Conservation (phyloP, 495 filamentous ascomycete species). For the Xeromyces bisporus region DNA sequence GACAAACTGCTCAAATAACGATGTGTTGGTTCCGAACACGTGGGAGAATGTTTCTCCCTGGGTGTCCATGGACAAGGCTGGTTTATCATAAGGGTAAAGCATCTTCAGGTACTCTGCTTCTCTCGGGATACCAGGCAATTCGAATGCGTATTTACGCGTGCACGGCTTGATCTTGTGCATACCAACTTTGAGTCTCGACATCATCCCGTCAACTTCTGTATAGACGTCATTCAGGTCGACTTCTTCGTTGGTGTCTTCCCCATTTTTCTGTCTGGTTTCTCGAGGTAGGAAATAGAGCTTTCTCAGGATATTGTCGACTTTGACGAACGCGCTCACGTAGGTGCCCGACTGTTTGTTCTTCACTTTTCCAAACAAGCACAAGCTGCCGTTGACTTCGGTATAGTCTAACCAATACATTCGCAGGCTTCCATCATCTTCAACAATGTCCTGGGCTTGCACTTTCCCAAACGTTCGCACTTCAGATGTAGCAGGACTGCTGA, state of each 20-base stretch:
- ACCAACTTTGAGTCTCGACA: slow-evolving; percentile 64
- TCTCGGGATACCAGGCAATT: slow-evolving; percentile 70
- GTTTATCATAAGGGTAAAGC: slow-evolving; percentile 76
- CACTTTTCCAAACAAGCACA: slow-evolving; percentile 94
- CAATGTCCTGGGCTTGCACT: slow-evolving; percentile 56
- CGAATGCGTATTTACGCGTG: slow-evolving; percentile 88
- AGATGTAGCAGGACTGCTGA: slow-evolving; percentile 50
- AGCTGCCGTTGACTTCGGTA: slow-evolving; percentile 76
- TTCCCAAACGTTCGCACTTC: slow-evolving; percentile 57
- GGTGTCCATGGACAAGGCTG: slow-evolving; percentile 48
- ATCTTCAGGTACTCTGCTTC: slow-evolving; percentile 86
- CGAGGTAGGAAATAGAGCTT: slow-evolving; percentile 90
- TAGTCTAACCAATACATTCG: slow-evolving; percentile 97
- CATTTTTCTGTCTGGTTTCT: slow-evolving; percentile 44
- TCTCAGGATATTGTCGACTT: slow-evolving; percentile 83
- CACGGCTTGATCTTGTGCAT: slow-evolving; percentile 89
- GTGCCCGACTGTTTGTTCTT: slow-evolving; percentile 66
- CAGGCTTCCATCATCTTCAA: slow-evolving; percentile 81
- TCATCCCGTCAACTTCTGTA: slow-evolving; percentile 66
- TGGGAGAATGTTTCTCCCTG: slow-evolving; percentile 84
- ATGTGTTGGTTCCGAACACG: slow-evolving; percentile 86
- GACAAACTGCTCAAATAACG: slow-evolving; percentile 93
- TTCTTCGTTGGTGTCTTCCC: slow-evolving; percentile 57
- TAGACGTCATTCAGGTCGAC: slow-evolving; percentile 83
- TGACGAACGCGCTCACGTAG: slow-evolving; percentile 86